These are phyloP conservation scores for Triticum monococcum DNA, from an alignment of 176 grass and related monocot genomes.

Conservation along the genomic window DNA sequence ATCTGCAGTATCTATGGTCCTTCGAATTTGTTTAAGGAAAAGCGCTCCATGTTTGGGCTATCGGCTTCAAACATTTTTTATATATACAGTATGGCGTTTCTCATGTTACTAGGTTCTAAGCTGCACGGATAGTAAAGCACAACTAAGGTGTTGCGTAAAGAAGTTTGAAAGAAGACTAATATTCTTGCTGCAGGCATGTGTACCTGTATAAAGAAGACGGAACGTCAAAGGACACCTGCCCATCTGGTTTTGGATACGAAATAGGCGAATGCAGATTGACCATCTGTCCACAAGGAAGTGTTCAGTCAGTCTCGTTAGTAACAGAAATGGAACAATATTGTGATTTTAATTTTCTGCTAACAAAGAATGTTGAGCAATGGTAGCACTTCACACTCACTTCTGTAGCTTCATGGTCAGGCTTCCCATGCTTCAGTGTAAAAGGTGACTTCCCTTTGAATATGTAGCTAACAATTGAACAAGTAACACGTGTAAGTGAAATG, in stretches of 20 bases:
- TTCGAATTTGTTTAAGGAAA: neutral
- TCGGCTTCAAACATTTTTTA: neutral
- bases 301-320: constrained; percentile 17
- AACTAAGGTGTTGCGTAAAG: neutral
- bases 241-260: constrained; percentile 83
- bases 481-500: constrained; percentile 25
- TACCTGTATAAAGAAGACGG: constrained; percentile 93
- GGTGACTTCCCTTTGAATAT: constrained; percentile 78
- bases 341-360: neutral
- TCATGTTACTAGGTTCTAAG: neutral
- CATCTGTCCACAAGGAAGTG: constrained; percentile 41
- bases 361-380: constrained; percentile 1
- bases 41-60: neutral
- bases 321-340: neutral
- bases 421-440: constrained; percentile 91
- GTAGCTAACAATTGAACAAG: constrained; percentile 54
- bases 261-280: constrained; percentile 60
- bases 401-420: constrained; percentile 88
- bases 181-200: neutral
- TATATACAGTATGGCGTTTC: neutral
- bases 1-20: neutral
- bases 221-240: constrained; percentile 83
- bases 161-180: too few species aligned
- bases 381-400: constrained; percentile 55
- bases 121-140: neutral